Evolutionary conservation across 164 flowering plant species (phyloP), one percentile per base, ranked within the genome.

Genomic region (Dillenia turbinata): DNA sequence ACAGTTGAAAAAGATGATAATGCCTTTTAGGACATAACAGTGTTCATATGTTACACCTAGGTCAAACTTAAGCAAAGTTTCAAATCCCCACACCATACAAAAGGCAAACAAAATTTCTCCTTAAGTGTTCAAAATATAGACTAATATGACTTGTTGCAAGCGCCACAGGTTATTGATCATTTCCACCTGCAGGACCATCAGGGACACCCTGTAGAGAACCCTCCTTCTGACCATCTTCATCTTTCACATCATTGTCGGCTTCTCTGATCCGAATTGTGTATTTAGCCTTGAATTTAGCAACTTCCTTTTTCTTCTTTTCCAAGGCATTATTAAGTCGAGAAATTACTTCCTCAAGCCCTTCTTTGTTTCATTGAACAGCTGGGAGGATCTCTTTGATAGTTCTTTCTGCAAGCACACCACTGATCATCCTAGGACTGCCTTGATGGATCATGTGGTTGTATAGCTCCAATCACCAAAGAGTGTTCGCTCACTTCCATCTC

Each of bases 401-500:
- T 77, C 97, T 85, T 75, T 94, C 97, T 40, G 90, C 97, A 60
- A 94, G 79, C 49, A 94, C 96, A 22, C 97, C 98, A 19, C 98
- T 95, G 59, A 90, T 89, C 97, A 93, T 93, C 40, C 97, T 74
- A 93, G 78, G 95, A 93, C 66, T 84, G 76, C 64, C 98, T 76
- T 7, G 95, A 77, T 43, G 79, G 98, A 68, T 93, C 96, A 13
- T 90, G 88, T 2, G 97, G 96, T 69, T 87, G 66, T 33, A 93
- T 87, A 24, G 97, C 94, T 40, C 75, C 78, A 9, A 88, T 84
- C 45, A 90, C 97, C 69, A 93, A 64, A 3, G 96, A 77, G 48
- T 93, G 98, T 79, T 88, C 96, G 44, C 94, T 87, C n/a, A 73
- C 97, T 77, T 90, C 92, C 97, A 93, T 90, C 69, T 93, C 97